A percentile compares a stretch with the other conserved stretches of the same genome.
Evolutionary conservation across 169 alveolate genomes (phyloP).

Genomic region (Babesia gibsoni): DNA sequence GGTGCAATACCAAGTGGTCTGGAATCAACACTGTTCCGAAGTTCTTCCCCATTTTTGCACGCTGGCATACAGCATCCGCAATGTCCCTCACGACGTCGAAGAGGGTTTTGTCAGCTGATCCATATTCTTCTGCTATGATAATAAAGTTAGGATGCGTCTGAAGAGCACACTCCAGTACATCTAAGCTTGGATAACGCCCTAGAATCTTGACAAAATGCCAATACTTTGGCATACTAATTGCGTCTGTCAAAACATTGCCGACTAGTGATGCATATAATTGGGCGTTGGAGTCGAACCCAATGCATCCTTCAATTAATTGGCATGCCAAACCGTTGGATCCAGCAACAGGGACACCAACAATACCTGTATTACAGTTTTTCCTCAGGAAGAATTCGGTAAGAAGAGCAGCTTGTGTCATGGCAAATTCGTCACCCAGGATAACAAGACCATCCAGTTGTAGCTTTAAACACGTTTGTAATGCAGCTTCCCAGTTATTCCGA

Average conservation of each 20-base stretch:
- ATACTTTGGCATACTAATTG: slow-evolving; percentile 96
- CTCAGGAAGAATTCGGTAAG: slow-evolving; percentile 87
- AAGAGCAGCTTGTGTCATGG: slow-evolving; percentile 91
- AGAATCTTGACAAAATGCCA: slow-evolving; percentile 97
- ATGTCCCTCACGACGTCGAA: slow-evolving; percentile 92
- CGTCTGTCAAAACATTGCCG: slow-evolving; percentile 97
- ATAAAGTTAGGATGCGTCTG: slow-evolving; percentile 96
- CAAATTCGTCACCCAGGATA: slow-evolving; percentile 93
- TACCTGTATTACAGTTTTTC: slow-evolving; percentile 82
- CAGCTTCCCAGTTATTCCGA: slow-evolving; percentile 62
- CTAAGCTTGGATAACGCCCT: slow-evolving; percentile 97
- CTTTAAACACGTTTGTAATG: slow-evolving; percentile 77
- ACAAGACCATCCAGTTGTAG: slow-evolving; percentile 91
- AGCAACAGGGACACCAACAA: slow-evolving; percentile 95
- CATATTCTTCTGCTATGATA: slow-evolving; percentile 93
- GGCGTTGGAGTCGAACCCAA: slow-evolving; percentile 97
- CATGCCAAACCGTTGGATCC: slow-evolving; percentile 90
- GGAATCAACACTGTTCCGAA: slow-evolving; percentile 96
- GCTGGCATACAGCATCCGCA: slow-evolving; percentile 91
- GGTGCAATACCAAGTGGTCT: slow-evolving; percentile 92
- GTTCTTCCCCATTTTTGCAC: slow-evolving; percentile 91
- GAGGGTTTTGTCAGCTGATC: slow-evolving; percentile 91
- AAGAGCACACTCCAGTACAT: slow-evolving; percentile 92
- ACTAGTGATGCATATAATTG: slow-evolving; percentile 93
- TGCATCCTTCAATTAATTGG: slow-evolving; percentile 88